These are phyloP conservation scores for Citeromyces siamensis DNA, from an alignment of 1,139 yeast genomes.

Conservation along the genomic window DNA sequence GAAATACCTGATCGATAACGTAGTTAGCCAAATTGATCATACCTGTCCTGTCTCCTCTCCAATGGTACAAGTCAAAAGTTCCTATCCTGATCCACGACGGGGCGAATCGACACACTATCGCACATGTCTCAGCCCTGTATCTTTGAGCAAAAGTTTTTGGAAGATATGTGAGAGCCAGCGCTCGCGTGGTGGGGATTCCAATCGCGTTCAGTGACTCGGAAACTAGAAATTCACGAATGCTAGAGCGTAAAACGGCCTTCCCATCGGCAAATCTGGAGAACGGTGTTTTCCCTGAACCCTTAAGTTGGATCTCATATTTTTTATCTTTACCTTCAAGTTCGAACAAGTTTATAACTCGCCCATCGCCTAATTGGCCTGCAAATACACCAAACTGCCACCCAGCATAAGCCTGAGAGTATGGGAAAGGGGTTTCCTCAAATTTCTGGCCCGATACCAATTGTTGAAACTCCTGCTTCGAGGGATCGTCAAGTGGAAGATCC, in stretches of 20 bases:
- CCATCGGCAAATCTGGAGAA: conserved; percentile 95
- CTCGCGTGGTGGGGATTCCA: conserved; percentile 82
- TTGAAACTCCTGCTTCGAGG: conserved; percentile 30
- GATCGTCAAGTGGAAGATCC: conserved; percentile 27
- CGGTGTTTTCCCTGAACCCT: conserved; percentile 90
- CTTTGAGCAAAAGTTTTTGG: conserved; percentile 75
- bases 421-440: conserved; percentile 24
- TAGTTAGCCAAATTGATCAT: conserved; percentile 56
- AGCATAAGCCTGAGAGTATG: conserved; percentile 87
- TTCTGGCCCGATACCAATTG: conserved; percentile 51
- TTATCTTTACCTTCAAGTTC: conserved; percentile 35
- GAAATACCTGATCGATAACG: conserved; percentile 55
- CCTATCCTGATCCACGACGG: conserved; percentile 85
- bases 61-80: conserved; percentile 73
- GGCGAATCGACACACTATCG: conserved; percentile 75
- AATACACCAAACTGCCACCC: conserved; percentile 95
- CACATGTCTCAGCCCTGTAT: conserved; percentile 65
- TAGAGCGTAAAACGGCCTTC: conserved; percentile 80
- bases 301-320: conserved; percentile 61
- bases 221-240: conserved; percentile 77
- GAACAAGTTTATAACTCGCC: conserved; percentile 75
- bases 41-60: conserved; percentile 60
- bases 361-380: conserved; percentile 97
- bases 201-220: conserved; percentile 74
- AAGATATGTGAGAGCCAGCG: conserved; percentile 55